Evolutionary conservation across 2,329 filamentous ascomycete genomes (phyloP).

Genomic region (Rhinocladiella mackenziei): DNA sequence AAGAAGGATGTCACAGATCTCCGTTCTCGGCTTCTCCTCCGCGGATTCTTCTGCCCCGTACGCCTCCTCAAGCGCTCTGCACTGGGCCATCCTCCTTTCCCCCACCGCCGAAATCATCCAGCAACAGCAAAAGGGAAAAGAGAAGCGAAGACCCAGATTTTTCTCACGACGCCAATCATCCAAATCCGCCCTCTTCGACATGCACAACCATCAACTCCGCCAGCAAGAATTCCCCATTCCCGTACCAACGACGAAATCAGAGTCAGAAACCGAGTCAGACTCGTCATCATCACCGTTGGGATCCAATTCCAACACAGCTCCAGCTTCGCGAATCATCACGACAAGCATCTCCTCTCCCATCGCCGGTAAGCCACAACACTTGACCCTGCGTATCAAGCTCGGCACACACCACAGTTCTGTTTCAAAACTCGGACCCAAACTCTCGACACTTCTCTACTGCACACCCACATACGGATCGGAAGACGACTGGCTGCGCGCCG

Average conservation of each 20-base stretch:
- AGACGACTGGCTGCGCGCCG: constrained; percentile 24
- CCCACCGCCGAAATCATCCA: constrained; percentile 2
- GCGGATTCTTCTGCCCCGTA: background rate
- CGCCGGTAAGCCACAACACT: constrained; percentile 7
- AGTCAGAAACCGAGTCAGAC: background rate
- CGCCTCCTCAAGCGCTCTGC: constrained; percentile 3
- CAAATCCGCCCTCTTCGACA: constrained; percentile 15
- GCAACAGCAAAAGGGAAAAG: background rate
- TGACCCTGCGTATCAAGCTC: constrained; percentile 14
- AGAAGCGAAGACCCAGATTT: constrained; percentile 7
- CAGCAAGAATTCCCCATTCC: constrained; percentile 20
- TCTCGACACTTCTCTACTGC: constrained; percentile 10
- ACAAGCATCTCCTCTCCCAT: constrained; percentile 13
- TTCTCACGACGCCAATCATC: constrained; percentile 8
- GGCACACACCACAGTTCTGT: constrained; percentile 4
- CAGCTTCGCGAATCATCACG: constrained; percentile 1
- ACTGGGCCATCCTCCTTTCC: constrained; percentile 23
- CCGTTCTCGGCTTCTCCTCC: constrained; percentile 21
- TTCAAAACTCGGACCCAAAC: constrained; percentile 8
- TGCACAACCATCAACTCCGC: constrained; percentile 24
- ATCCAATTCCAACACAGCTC: background rate
- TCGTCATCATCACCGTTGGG: background rate
- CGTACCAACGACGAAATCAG: background rate
- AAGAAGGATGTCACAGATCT: constrained; percentile 26
- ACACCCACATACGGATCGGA: constrained; percentile 23